A percentile compares a stretch with the other conserved stretches of the same genome.
Conservation (phyloP, 345 rosid genomes). For the Theobroma cacao region DNA sequence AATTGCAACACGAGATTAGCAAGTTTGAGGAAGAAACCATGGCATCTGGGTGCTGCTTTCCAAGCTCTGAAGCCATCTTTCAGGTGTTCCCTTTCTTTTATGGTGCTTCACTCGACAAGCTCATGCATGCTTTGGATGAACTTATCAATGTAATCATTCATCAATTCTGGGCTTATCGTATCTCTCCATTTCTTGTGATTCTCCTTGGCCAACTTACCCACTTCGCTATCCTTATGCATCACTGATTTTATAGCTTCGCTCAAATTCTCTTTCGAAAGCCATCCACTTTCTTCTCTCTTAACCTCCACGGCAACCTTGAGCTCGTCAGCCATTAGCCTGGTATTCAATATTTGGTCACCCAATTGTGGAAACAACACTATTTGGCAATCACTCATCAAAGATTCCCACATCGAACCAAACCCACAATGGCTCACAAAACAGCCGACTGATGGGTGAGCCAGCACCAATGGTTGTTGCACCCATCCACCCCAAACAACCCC, state of each 20-base stretch:
- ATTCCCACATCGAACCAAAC: slow-evolving; percentile 76
- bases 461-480: slow-evolving; percentile 48
- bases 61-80: neutral
- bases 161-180: slow-evolving; percentile 28
- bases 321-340: slow-evolving; percentile 51
- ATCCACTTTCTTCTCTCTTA: slow-evolving; percentile 47
- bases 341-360: slow-evolving; percentile 64
- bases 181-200: slow-evolving; percentile 48
- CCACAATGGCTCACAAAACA: slow-evolving; percentile 76
- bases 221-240: slow-evolving; percentile 46
- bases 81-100: neutral
- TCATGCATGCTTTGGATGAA: slow-evolving; percentile 36
- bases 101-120: slow-evolving; percentile 22
- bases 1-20: neutral
- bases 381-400: slow-evolving; percentile 57
- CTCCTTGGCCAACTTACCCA: slow-evolving; percentile 34
- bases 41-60: neutral
- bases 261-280: slow-evolving; percentile 51
- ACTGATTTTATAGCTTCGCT: slow-evolving; percentile 42
- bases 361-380: slow-evolving; percentile 54
- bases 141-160: slow-evolving; percentile 37
- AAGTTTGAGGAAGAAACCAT: neutral
- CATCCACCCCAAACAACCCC: slow-evolving; percentile 54
- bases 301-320: slow-evolving; percentile 59
- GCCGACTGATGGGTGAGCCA: slow-evolving; percentile 57